Evolutionary conservation across 164 flowering plant genomes (phyloP), one percentile per base, ranked within the genome.

Genomic region (Aristolochia contorta): DNA sequence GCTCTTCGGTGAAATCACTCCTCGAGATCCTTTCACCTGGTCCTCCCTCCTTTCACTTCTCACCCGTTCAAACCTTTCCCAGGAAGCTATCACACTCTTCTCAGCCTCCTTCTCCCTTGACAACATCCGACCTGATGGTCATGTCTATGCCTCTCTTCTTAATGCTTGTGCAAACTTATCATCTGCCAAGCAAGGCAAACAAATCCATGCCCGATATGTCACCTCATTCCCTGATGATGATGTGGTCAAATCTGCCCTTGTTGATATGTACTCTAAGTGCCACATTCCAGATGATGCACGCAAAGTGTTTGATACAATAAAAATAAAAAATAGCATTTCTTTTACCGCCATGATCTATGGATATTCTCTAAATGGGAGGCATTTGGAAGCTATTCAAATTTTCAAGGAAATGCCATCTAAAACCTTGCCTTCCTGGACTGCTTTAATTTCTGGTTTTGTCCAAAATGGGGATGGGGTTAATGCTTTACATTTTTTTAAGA

Each of bases 241-340:
- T 67, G 89, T 91, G 49, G 79, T 77, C 8, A 88, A 85, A 63
- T 88, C 94, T 0, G 77, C 93, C 0, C 71, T 91, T 59, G 84
- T 91, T 62, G 91, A 91, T 69, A 81, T 91, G 89, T 91, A 86
- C 69, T 79, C 84, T 0, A 91, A 84, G 73, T 86, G 89, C 67
- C 82, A 82, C n/a, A 63, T 72, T 16, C 78, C 78, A 0, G 77
- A 79, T 24, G 47, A 66, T 59, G 94, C 88, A 13, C 68, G 80
- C 16, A 32, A 33, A 5, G 80, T 85, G 54, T 91, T 86, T 56
- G 79, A 79, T 50, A 73, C 83, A 2, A 81, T 86, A 65, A 54
- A 13, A 15, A 14, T 14, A 47, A 80, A 69, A 58, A 88, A 70
- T 75, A 55, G 72, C 21, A 71, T 81, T 67, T 82, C 83, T 65